Conservation (phyloP, 345 rosid genomes). For the Bruguiera gymnorhiza region DNA sequence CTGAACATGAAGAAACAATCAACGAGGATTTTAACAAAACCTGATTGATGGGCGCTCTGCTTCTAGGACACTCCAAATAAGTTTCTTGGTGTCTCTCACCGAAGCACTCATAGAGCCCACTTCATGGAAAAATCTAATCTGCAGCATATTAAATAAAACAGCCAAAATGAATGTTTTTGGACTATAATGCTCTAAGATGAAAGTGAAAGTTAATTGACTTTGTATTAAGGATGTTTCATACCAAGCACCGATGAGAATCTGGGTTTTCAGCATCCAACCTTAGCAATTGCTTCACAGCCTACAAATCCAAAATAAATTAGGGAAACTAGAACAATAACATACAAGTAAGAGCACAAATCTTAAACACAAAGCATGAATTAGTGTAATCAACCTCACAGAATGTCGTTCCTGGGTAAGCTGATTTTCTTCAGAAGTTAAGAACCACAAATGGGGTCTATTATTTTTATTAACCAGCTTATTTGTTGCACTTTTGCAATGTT, state of each 20-base stretch:
- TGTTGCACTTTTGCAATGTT: neutral
- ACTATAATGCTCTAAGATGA: neutral
- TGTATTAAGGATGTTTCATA: conserved; percentile 27
- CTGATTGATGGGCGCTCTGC: conserved; percentile 86
- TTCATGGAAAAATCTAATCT: conserved; percentile 84
- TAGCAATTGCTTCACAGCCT: conserved; percentile 89
- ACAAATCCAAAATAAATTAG: conserved; percentile 8
- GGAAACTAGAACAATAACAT: neutral
- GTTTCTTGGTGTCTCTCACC: conserved; percentile 64
- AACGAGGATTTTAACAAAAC: conserved; percentile 29
- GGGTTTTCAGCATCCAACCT: conserved; percentile 85
- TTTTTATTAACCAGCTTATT: conserved; percentile 3
- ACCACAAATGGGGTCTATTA: neutral
- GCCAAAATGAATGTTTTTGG: neutral
- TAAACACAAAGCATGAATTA: neutral
- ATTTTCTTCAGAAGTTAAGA: neutral
- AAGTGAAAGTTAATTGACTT: neutral
- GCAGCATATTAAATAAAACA: conserved; percentile 26
- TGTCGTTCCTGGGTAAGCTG: neutral
- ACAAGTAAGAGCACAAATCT: neutral
- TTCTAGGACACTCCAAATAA: conserved; percentile 82
- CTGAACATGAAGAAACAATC: neutral
- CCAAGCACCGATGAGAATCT: conserved; percentile 87
- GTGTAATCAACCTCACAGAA: neutral
- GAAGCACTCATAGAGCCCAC: conserved; percentile 62